Base-by-base conservation (phyloP, 192 early-diverging fungal species). In the Linnemannia elongata region DNA sequence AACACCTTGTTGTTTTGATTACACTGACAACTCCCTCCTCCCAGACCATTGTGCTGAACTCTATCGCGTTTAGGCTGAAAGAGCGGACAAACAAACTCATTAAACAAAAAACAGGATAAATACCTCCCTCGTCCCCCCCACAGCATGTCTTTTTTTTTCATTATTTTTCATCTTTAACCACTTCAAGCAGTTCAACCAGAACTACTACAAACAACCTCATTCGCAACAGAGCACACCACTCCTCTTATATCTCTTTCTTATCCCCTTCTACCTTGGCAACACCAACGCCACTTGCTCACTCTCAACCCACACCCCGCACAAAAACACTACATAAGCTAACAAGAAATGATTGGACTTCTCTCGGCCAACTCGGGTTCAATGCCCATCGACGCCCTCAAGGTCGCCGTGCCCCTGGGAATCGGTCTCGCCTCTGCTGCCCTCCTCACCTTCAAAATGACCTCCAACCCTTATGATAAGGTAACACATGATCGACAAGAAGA, bases 401-500 rank as follows among this genome's bases (percentile, higher is more conserved):
- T 38, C 8, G 76, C 76, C 3, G 15, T 87, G 17, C 85, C 85
- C 24, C 75, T 87, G 22, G 76, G 85, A 15, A 60, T 87, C 45
- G 85, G 85, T 7, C 57, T 87, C 57, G 79, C 79, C 72, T 81
- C 85, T 4, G 85, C 76, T 0, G 85, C 79, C 4, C 78, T 71
- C 39, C 75, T 87, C n/a, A 71, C 85, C 1, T 15, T 77, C 39
- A 80, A 81, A 35, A 35, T 69, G 6, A 27, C 47, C 20, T 49
- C 68, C 12, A 38, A 72, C 36, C 36, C 70, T 24, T 9, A 18
- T 41, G 70, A 72, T 39, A 72, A 72, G 70, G 70, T 72, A 73
- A 15, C 35, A n/a, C 22, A 39, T 39, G 13, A n/a, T 12, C 44
- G 1, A 39, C 44, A 66, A n/a, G n/a, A n/a, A n/a, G 2, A 13